Conservation (phyloP, 495 filamentous ascomycete genomes). For the Emericellopsis terricola region DNA sequence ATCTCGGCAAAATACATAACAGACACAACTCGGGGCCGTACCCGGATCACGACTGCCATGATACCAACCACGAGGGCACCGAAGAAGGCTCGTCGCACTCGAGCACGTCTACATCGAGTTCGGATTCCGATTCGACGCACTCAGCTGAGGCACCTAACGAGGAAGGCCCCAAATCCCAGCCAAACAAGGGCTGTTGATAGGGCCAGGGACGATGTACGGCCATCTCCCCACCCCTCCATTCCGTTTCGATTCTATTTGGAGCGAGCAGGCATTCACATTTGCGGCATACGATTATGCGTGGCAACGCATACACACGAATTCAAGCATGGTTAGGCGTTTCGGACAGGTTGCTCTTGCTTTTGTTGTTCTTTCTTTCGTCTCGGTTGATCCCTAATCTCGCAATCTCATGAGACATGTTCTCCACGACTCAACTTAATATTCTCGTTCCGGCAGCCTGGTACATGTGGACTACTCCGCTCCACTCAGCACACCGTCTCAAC, state of each 20-base stretch:
- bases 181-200: no score
- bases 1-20: constrained; percentile 12
- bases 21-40: constrained; percentile 15
- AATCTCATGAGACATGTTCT: no score
- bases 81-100: constrained; percentile 1
- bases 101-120: not conserved
- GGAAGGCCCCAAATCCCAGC: not conserved
- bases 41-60: constrained; percentile 4
- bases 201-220: no score
- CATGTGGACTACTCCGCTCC: no score
- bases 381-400: no score
- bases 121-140: constrained; percentile 3
- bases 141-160: not conserved
- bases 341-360: not conserved
- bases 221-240: no score
- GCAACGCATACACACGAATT: not conserved
- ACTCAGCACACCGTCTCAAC: no score
- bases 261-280: no score
- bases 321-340: not conserved
- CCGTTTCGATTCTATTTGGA: no score
- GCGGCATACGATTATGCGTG: no score
- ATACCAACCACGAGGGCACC: not conserved
- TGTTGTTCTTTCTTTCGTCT: not conserved
- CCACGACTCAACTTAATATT: no score
- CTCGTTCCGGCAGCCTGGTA: no score